Conservation (phyloP, 2,329 filamentous ascomycete species). For the Diaporthe sp. region DNA sequence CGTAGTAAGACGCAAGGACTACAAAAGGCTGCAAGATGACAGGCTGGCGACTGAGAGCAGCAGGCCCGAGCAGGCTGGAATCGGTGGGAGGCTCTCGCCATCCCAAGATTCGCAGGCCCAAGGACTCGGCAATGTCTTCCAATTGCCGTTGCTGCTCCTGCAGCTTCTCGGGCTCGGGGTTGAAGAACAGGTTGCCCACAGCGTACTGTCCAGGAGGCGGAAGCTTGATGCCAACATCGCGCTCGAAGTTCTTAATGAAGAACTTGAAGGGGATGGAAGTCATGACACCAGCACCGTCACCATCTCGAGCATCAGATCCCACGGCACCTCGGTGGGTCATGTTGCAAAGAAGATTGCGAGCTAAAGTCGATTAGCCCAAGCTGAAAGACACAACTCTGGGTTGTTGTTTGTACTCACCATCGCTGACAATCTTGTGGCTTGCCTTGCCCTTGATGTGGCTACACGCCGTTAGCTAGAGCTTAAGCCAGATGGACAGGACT, state of each 20-base stretch:
- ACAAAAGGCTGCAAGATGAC: conserved; percentile 96
- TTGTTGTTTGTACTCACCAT: conserved; percentile 74
- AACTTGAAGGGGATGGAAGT: conserved; percentile 98
- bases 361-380: conserved; percentile 56
- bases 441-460: conserved; percentile 97
- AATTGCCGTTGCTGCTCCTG: conserved; percentile 93
- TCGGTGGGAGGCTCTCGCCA: conserved; percentile 97
- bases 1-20: conserved; percentile 87
- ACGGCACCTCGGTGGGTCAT: conserved; percentile 99
- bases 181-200: conserved; percentile 98
- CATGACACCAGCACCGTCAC: conserved; percentile 99
- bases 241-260: conserved; percentile 98
- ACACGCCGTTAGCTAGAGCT: conserved; percentile 38
- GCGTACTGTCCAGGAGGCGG: conserved; percentile 94
- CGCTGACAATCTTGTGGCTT: conserved; percentile 98
- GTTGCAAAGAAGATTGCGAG: conserved; percentile 95
- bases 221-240: conserved; percentile 88
- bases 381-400: not conserved
- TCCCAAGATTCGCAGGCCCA: conserved; percentile 91
- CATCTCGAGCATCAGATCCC: conserved; percentile 96
- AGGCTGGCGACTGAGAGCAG: conserved; percentile 93
- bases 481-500: not conserved
- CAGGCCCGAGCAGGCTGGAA: conserved; percentile 91
- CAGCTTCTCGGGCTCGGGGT: conserved; percentile 90
- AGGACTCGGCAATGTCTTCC: conserved; percentile 89